Conservation (phyloP, 2,329 filamentous ascomycete genomes). For the Dactylonectria estremocensis region DNA sequence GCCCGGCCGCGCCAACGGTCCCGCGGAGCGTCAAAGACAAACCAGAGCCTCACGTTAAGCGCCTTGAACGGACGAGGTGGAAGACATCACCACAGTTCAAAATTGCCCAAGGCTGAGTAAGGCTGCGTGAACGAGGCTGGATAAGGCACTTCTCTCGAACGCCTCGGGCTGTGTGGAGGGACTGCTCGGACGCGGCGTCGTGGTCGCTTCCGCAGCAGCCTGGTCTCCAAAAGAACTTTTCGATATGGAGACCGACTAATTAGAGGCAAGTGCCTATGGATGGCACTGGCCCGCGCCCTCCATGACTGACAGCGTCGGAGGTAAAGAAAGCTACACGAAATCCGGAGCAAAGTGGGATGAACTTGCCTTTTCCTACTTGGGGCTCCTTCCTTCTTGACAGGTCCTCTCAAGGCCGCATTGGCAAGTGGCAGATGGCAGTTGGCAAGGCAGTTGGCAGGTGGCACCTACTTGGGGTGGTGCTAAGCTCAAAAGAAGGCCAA, state of each 20-base stretch:
- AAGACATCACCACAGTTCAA: background rate
- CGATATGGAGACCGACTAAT: background rate
- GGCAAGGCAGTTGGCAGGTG: slow-evolving; percentile 2
- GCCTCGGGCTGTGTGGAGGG: slow-evolving; percentile 2
- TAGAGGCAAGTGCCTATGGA: too few relatives aligned
- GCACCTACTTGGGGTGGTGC: slow-evolving; percentile 4
- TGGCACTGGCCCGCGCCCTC: background rate
- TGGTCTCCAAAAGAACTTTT: background rate
- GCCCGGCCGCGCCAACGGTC: slow-evolving; percentile 20
- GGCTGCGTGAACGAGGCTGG: slow-evolving; percentile 1
- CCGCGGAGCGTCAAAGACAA: slow-evolving; percentile 42
- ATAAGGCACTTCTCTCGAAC: slow-evolving; percentile 32
- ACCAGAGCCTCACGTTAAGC: slow-evolving; percentile 43
- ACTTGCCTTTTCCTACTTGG: slow-evolving; percentile 5
- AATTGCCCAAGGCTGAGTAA: background rate
- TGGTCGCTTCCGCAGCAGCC: slow-evolving; percentile 2
- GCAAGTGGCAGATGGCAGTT: background rate
- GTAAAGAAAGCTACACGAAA: slow-evolving; percentile 10
- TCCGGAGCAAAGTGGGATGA: slow-evolving; percentile 13
- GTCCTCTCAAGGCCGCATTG: background rate
- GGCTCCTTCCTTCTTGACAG: slow-evolving; percentile 13
- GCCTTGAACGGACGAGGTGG: slow-evolving; percentile 28
- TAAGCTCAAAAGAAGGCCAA: background rate
- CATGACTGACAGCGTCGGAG: background rate
- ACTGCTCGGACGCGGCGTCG: background rate